phyloP scores from a whole-genome alignment of 2,329 filamentous ascomycete genomes.

The Fusarium sp. region DNA sequence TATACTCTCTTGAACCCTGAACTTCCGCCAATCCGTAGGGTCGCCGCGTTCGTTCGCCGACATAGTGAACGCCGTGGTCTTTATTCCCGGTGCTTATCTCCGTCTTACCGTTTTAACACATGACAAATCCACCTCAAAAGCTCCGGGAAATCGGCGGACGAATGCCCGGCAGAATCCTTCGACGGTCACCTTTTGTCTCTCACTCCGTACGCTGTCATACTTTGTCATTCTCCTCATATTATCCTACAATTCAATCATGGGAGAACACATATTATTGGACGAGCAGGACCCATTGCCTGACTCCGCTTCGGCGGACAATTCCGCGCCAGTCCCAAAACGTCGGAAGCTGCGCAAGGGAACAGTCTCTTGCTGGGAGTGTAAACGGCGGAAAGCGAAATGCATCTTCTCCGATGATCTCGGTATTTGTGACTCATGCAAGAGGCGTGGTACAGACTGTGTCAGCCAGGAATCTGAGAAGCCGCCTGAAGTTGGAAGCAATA shows the following conservation, averaged over 20 bases:
- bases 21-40: conserved; percentile 1
- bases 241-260: conserved; percentile 9
- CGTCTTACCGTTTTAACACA: not conserved
- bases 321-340: conserved; percentile 22
- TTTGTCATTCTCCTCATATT: not conserved
- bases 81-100: not conserved
- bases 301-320: not conserved
- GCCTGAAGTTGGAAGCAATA: conserved; percentile 14
- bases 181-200: not conserved
- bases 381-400: conserved; percentile 63
- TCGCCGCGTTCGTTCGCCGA: not conserved
- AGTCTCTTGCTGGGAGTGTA: conserved; percentile 67
- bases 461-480: conserved; percentile 57
- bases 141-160: conserved; percentile 32
- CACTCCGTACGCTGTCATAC: not conserved
- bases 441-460: conserved; percentile 55
- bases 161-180: not conserved
- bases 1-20: not conserved
- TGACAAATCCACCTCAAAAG: conserved; percentile 14
- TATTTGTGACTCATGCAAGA: conserved; percentile 56
- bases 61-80: not conserved
- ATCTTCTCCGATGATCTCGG: conserved; percentile 51
- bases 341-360: conserved; percentile 62
- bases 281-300: not conserved
- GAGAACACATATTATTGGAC: conserved; percentile 8